These are phyloP conservation scores for Neurospora sp. DNA, from an alignment of 495 filamentous ascomycete genomes.

Conservation along the genomic window DNA sequence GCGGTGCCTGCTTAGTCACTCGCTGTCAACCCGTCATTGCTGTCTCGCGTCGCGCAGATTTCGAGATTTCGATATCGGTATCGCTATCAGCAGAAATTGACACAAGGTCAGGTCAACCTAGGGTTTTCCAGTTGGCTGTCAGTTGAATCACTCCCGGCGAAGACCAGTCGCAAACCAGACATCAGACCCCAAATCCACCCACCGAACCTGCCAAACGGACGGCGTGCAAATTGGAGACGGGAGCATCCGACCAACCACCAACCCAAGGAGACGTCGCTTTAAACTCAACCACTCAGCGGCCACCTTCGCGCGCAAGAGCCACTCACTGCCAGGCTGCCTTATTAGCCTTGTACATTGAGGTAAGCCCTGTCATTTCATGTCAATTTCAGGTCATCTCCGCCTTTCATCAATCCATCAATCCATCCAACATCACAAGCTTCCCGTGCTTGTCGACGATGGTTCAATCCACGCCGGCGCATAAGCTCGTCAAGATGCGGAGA, in stretches of 20 bases:
- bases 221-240: not conserved
- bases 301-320: not conserved
- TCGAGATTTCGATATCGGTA: not conserved
- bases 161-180: not conserved
- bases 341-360: not conserved
- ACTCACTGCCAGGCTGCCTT: not conserved
- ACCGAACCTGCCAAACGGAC: not conserved
- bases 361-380: not conserved
- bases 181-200: not conserved
- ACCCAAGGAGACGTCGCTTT: not conserved
- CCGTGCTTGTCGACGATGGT: not conserved
- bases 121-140: not conserved
- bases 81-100: not conserved
- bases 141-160: not conserved
- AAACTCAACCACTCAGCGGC: conserved; percentile 2
- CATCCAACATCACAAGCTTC: not conserved
- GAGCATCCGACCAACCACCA: not conserved
- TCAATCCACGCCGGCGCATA: not conserved
- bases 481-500: not conserved
- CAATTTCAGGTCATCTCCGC: not conserved
- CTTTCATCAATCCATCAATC: not conserved
- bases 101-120: not conserved
- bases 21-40: not conserved
- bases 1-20: conserved; percentile 3
- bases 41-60: not conserved